phyloP scores from a whole-genome alignment of 2,329 filamentous ascomycete species.

The Pseudogymnoascus sp. region DNA sequence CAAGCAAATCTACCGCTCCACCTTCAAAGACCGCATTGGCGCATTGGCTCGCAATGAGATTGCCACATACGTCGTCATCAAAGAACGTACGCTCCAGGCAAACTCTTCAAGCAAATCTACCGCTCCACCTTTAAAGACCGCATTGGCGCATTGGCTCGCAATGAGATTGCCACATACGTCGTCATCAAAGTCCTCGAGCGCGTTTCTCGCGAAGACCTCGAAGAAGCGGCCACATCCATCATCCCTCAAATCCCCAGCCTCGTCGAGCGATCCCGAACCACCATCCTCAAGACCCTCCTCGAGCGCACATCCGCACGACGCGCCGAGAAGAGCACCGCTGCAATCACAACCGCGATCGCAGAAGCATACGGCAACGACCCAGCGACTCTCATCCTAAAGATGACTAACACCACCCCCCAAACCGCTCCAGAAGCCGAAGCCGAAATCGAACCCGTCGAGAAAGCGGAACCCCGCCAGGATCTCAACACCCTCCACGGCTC shows the following conservation, averaged over 20 bases:
- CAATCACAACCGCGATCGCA: slow-evolving; percentile 45
- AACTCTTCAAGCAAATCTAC: slow-evolving; percentile 84
- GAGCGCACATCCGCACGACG: slow-evolving; percentile 69
- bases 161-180: slow-evolving; percentile 84
- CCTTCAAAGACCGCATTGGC: slow-evolving; percentile 72
- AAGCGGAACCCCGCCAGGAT: slow-evolving; percentile 25
- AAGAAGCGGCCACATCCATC: slow-evolving; percentile 62
- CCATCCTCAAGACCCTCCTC: slow-evolving; percentile 72
- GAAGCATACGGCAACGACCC: slow-evolving; percentile 48
- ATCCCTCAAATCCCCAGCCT: slow-evolving; percentile 64
- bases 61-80: slow-evolving; percentile 79
- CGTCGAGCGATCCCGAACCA: slow-evolving; percentile 65
- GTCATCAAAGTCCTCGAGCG: slow-evolving; percentile 75
- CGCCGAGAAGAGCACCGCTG: slow-evolving; percentile 40
- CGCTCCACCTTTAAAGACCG: slow-evolving; percentile 69
- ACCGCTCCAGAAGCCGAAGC: slow-evolving; percentile 36
- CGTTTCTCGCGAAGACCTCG: slow-evolving; percentile 77
- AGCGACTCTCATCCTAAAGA: slow-evolving; percentile 44
- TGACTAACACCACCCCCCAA: slow-evolving; percentile 47
- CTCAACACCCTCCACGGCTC: slow-evolving; percentile 60
- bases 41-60: slow-evolving; percentile 82
- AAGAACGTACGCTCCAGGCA: slow-evolving; percentile 69
- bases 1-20: slow-evolving; percentile 73
- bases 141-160: slow-evolving; percentile 72
- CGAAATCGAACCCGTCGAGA: slow-evolving; percentile 21